Conservation (phyloP, 164 flowering plant species). For the Berberis vulgaris region DNA sequence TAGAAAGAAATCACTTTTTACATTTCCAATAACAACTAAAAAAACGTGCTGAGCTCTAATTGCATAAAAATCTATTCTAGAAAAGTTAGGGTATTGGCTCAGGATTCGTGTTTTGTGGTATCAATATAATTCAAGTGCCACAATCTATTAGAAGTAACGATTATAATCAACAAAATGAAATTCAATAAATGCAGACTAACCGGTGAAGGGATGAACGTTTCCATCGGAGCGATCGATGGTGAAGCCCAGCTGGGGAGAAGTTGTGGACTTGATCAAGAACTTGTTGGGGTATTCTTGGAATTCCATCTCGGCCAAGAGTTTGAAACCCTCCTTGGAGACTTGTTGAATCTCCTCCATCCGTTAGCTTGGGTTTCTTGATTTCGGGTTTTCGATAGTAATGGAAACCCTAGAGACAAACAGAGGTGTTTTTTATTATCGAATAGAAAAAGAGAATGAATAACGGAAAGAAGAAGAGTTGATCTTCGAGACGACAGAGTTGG, state of each 20-base stretch:
- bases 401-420: neutral
- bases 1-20: neutral
- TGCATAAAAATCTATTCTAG: too few relatives aligned
- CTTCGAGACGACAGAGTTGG: too few relatives aligned
- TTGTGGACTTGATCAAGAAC: constrained; percentile 50
- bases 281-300: constrained; percentile 65
- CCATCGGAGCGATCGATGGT: constrained; percentile 62
- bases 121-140: too few relatives aligned
- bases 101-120: too few relatives aligned
- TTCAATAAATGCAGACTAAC: constrained; percentile 15
- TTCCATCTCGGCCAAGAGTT: constrained; percentile 51
- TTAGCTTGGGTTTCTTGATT: neutral
- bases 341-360: neutral
- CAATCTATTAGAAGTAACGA: too few relatives aligned
- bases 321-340: constrained; percentile 26
- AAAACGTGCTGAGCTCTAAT: neutral
- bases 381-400: neutral
- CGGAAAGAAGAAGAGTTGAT: too few relatives aligned
- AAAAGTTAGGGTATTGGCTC: too few relatives aligned
- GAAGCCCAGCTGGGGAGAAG: constrained; percentile 48
- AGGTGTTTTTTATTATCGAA: neutral
- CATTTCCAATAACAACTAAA: neutral
- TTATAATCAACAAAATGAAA: neutral
- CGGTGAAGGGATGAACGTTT: constrained; percentile 26
- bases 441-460: too few relatives aligned